Percentiles rank a stretch among this genome's conserved stretches.
These are phyloP conservation scores for Stemphylium vesicarium DNA, from an alignment of 2,329 filamentous ascomycete species.

Conservation along the genomic window DNA sequence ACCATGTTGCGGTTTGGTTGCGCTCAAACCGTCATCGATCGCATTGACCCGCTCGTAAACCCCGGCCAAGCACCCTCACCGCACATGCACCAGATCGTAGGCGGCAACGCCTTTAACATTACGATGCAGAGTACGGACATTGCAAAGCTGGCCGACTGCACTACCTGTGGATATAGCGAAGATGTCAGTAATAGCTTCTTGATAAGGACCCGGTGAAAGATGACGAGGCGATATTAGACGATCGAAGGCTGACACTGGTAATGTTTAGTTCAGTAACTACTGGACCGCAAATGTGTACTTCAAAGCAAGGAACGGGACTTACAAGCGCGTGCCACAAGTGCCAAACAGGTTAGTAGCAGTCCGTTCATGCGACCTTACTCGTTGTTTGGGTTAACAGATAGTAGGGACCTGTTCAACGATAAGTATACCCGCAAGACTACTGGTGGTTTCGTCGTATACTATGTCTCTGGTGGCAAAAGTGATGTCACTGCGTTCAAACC, in stretches of 20 bases:
- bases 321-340: conserved; percentile 40
- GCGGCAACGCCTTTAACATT: conserved; percentile 56
- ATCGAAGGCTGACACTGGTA: neutral
- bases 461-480: conserved; percentile 51
- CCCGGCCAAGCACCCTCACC: conserved; percentile 44
- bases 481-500: conserved; percentile 54
- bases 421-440: conserved; percentile 40
- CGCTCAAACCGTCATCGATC: conserved; percentile 40
- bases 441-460: conserved; percentile 57
- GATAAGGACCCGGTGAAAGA: neutral
- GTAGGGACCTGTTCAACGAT: conserved; percentile 47
- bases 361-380: too few species aligned
- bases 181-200: conserved; percentile 14
- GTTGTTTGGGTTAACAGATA: neutral
- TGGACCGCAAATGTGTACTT: conserved; percentile 46
- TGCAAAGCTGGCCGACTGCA: conserved; percentile 46
- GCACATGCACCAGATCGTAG: conserved; percentile 51
- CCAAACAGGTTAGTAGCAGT: conserved; percentile 24
- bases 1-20: conserved; percentile 47
- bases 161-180: conserved; percentile 46
- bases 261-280: conserved; percentile 30
- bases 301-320: conserved; percentile 41
- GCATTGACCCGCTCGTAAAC: conserved; percentile 45
- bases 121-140: conserved; percentile 50
- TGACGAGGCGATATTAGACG: neutral